These are phyloP conservation scores for Malania oleifera DNA, from an alignment of 164 flowering plant species.

Conservation along the genomic window DNA sequence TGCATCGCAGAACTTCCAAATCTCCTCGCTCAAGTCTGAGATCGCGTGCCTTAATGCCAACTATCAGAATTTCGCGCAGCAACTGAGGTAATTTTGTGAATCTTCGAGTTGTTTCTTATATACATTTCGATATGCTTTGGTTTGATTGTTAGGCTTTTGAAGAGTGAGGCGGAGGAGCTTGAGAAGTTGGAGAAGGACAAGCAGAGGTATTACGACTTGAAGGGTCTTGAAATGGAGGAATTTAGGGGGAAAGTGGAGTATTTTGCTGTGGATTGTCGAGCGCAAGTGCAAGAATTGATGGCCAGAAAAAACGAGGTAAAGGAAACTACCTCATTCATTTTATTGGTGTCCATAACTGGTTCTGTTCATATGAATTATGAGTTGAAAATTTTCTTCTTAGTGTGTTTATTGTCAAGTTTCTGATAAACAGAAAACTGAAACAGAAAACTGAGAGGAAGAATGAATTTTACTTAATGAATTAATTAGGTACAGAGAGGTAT, in stretches of 20 bases:
- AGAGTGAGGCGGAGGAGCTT: slow-evolving; percentile 41
- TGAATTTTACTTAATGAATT: too few species aligned
- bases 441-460: too few species aligned
- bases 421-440: too few species aligned
- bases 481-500: too few species aligned
- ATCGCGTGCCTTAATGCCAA: slow-evolving; percentile 28
- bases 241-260: slow-evolving; percentile 30
- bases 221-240: slow-evolving; percentile 36
- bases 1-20: slow-evolving; percentile 30
- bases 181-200: slow-evolving; percentile 42
- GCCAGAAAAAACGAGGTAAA: slow-evolving; percentile 33
- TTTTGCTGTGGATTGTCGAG: slow-evolving; percentile 16
- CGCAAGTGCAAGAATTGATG: slow-evolving; percentile 30
- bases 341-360: too few species aligned
- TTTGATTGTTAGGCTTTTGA: slow-evolving; percentile 34
- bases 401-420: too few species aligned
- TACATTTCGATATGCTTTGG: not conserved
- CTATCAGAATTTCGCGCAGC: slow-evolving; percentile 19
- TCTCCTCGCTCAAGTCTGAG: slow-evolving; percentile 38
- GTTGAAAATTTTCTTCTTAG: too few species aligned
- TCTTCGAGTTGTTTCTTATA: not conserved
- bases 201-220: slow-evolving; percentile 32
- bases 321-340: too few species aligned
- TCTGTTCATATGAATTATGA: too few species aligned
- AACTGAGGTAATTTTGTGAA: slow-evolving; percentile 25